Conservation (phyloP, 805 yeast species). For the Saccharomycopsis vini region DNA sequence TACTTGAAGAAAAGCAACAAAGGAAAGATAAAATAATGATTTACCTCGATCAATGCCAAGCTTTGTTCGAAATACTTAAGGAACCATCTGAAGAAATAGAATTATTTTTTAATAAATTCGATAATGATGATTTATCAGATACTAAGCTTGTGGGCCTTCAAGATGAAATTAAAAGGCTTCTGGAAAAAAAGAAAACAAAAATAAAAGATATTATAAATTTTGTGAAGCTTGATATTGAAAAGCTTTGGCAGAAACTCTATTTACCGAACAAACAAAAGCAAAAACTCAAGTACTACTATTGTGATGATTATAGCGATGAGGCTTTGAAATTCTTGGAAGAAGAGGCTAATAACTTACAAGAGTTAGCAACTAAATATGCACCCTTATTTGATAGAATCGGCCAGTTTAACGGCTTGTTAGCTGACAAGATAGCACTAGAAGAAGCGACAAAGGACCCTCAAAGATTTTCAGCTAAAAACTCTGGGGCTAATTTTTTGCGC, state of each 20-base stretch:
- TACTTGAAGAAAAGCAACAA: constrained; percentile 29
- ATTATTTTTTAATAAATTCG: constrained; percentile 26
- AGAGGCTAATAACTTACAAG: constrained; percentile 46
- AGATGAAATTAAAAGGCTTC: constrained; percentile 48
- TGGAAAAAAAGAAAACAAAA: constrained; percentile 49
- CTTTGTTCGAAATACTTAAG: constrained; percentile 49
- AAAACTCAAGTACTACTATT: constrained; percentile 36
- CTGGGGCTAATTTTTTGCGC: constrained; percentile 66
- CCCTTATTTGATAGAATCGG: constrained; percentile 50
- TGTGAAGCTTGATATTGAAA: constrained; percentile 48
- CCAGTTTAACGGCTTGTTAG: constrained; percentile 44
- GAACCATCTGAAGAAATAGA: constrained; percentile 35
- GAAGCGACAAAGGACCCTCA: constrained; percentile 74
- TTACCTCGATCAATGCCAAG: constrained; percentile 33
- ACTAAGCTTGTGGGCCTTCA: constrained; percentile 42
- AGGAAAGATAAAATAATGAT: constrained; percentile 25
- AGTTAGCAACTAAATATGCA: constrained; percentile 39
- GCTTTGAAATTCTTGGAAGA: constrained; percentile 54
- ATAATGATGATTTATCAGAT: constrained; percentile 34
- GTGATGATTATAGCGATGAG: constrained; percentile 46
- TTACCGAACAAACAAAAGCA: constrained; percentile 44
- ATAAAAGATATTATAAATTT: constrained; percentile 62
- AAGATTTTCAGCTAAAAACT: constrained; percentile 62
- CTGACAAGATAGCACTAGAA: constrained; percentile 54
- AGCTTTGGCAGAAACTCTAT: constrained; percentile 54